Evolutionary conservation across 345 rosid genomes (phyloP), one percentile per base, ranked within the genome.

Genomic region (Schrenkiella parvula): DNA sequence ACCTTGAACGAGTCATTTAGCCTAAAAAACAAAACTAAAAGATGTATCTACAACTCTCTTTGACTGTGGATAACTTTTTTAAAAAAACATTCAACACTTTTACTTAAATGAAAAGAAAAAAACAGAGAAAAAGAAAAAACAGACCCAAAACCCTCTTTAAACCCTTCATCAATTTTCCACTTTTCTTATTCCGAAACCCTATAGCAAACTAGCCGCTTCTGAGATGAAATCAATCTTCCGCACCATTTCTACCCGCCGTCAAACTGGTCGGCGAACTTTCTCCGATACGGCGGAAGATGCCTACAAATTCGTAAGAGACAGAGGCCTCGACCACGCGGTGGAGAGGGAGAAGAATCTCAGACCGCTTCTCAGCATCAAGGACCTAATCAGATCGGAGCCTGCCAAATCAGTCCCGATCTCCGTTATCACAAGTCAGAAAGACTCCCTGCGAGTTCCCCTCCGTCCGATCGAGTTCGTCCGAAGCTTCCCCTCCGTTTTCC

Each of bases 321-420:
- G 99, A 26, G 97, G 97, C n/a, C 89, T 95, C 19, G 99, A 91
- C 82, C 99, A 95, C 81, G 91, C 85, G 1, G 97, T 95, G 8
- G 93, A 84, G 77, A 81, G 95, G 54, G 97, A 91, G 64, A 89
- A 86, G 72, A 88, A 91, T 76, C 87, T 91, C 44, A 81, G 80
- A 19, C 87, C 96, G 0, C 69, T 95, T 22, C 66, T 91, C 59
- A 68, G 77, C 77, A 73, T 89, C 72, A 95, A 95, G 51, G 81
- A 89, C 88, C 80, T 95, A 8, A 78, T 95, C 71, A 89, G 83
- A 75, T 80, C 82, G 41, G 99, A 95, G 76, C 99, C 99, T 3
- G 69, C 97, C 4, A 91, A 87, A 66, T 88, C 99, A n/a, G 83
- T 95, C 19, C 96, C 97, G 8, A 68, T 91, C 70, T 79, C 95